Base-by-base conservation (phyloP, 352 stramenopile genomes). In the Phytophthora macrochlamydospora region DNA sequence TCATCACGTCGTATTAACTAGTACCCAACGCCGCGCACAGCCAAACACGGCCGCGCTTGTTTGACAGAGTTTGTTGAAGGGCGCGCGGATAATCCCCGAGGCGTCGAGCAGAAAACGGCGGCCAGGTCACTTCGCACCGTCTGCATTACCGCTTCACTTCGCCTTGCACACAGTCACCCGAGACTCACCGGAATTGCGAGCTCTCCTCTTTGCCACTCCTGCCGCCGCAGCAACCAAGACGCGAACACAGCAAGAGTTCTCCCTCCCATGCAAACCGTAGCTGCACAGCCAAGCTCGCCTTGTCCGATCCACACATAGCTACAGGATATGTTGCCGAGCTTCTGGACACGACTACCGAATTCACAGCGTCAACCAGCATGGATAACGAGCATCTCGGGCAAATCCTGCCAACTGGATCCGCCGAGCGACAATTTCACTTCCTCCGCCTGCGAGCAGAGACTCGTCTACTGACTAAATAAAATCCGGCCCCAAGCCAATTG, bases 401-500 rank as follows among this genome's bases (percentile, higher is more conserved):
- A 49, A 49, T 49, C 43, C 14, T 46, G 40, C 6, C 12, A 46
- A 24, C 5, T 46, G 18, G 18, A 24, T 24, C 18, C 18, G 18
- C 18, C 18, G 18, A 24, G 18, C 18, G 18, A 55, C 40, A 45
- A 44, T 43, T 55, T 56, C 40, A 46, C 40, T 46, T 46, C 40
- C 4, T 46, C 40, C 40, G 14, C 43, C 43, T 28, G 12, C 35
- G 48, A 43, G n/a, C 18, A 42, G 35, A 29, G 43, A 49, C 14
- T 49, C 43, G 43, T 49, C 43, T 49, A 49, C 43, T 29, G 43
- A 49, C 43, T 49, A 49, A 49, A 8, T 45, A 49, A 49, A 49
- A 49, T 49, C 43, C 9, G 24, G 43, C 8, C 12, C 12, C 2
- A 5, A 24, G 18, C 18, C 18, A 24, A 24, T 24, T 24, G 18